A percentile compares a stretch with the other conserved stretches of the same genome.
Conservation (phyloP, 1,284 basidiomycete genomes). For the Cystobasidiaceae sp. region DNA sequence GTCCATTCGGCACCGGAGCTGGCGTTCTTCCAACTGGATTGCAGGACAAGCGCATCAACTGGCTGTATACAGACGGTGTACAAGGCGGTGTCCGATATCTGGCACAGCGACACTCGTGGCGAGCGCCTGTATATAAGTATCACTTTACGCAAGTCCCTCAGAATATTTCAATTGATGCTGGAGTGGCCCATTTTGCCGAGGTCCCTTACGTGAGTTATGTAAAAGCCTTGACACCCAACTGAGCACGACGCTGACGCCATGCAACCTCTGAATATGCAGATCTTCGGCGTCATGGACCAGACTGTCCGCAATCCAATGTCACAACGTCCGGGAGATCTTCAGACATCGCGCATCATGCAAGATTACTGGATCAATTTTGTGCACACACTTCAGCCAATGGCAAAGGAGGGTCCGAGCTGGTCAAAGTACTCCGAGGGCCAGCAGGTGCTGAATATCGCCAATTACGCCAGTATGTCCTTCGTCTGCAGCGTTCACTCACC, state of each 20-base stretch:
- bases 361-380: conserved; percentile 32
- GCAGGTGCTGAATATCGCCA: background rate
- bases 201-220: conserved; percentile 13
- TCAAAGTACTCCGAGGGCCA: background rate
- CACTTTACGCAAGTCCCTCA: conserved; percentile 31
- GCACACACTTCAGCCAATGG: conserved; percentile 12
- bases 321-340: background rate
- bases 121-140: conserved; percentile 11
- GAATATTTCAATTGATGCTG: conserved; percentile 27
- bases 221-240: background rate
- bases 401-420: background rate
- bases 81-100: conserved; percentile 22
- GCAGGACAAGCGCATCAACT: conserved; percentile 32
- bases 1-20: conserved; percentile 29
- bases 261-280: background rate
- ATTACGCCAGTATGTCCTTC: background rate
- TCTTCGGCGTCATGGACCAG: conserved; percentile 19
- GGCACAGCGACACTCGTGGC: background rate
- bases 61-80: conserved; percentile 25
- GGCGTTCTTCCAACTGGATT: conserved; percentile 30
- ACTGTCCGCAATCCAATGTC: conserved; percentile 10
- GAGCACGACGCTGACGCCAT: background rate
- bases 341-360: conserved; percentile 20
- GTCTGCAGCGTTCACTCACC: background rate
- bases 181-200: conserved; percentile 22